Evolutionary conservation across 2,329 filamentous ascomycete genomes (phyloP), one percentile per base, ranked within the genome.

Genomic region (Fusarium musae): DNA sequence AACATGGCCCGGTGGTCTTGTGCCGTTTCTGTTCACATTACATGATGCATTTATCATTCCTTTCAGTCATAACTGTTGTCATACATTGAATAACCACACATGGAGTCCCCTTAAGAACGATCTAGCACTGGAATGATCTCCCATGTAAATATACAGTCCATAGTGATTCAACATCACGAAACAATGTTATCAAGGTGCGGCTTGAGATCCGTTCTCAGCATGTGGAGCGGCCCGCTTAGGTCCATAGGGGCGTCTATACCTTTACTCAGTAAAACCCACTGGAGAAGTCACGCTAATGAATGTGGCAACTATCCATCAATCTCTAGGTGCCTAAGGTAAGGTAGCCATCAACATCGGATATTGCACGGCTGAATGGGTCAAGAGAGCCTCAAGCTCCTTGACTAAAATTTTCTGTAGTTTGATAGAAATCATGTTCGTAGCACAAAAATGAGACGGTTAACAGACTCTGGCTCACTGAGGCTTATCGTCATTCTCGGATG

Each of bases 161-260:
- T 40, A 43, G 39, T 23, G 19, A 49, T 49, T 49, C 28, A 42
- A 11, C 36, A 64, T 56, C 39, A 65, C 16, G 17, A 36, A 61
- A 42, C 30, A 57, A 54, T 37, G 49, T 65, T 57, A 65, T 61
- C 69, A 72, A 72, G 59, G 64, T 65, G 42, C 69, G 49, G 59
- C 46, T 67, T 36, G 42, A 60, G 57, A 73, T 73, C 39, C 54
- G 10, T 58, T 58, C 67, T 73, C 60, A 50, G 59, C 53, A 69
- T 75, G 68, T 70, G 72, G 72, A 59, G 72, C 54, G 64, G 72
- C 68, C 68, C 64, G 68, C 72, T 72, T 60, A 58, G 68, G 36
- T 43, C 62, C 67, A 65, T 59, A 65, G 54, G 62, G 59, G 67
- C 71, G 68, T 49, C 59, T 50, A 34, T n/a, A 12, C 28, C 34